Percentiles rank a stretch among this genome's conserved stretches.
Evolutionary conservation across 2,329 filamentous ascomycete species (phyloP).

Genomic region (Aureobasidium sp.): DNA sequence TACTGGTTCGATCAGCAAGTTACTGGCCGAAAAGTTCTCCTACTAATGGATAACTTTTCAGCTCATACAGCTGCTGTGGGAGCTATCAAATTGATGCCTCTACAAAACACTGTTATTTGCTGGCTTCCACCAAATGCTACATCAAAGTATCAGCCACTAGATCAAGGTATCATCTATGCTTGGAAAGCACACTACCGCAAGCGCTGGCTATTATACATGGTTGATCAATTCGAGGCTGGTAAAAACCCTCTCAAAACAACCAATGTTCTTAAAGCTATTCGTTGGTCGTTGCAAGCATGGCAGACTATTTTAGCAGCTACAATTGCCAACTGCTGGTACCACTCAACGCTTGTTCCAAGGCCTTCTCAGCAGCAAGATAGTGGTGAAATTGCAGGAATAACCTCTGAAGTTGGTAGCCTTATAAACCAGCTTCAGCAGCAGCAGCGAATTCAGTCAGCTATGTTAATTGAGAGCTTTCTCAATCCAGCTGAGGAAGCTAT

Average conservation of each 20-base stretch:
- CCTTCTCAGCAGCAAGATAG: neutral
- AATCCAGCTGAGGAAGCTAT: conserved; percentile 14
- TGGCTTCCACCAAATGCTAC: conserved; percentile 8
- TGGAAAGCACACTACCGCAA: conserved; percentile 16
- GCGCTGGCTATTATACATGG: conserved; percentile 2
- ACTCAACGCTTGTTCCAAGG: conserved; percentile 1
- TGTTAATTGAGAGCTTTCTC: conserved; percentile 7
- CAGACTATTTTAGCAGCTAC: neutral
- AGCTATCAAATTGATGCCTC: neutral
- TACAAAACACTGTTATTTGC: conserved; percentile 10
- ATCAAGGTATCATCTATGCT: conserved; percentile 15
- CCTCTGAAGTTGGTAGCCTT: neutral
- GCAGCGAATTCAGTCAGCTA: neutral
- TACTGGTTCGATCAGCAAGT: conserved; percentile 10
- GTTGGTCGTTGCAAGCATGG: conserved; percentile 16
- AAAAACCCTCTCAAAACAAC: conserved; percentile 6
- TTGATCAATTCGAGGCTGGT: neutral
- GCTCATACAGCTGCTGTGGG: conserved; percentile 14
- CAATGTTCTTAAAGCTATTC: conserved; percentile 13
- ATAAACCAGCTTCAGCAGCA: conserved; percentile 5
- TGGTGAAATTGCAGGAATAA: neutral
- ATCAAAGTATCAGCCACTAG: neutral
- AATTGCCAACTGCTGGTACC: conserved; percentile 13
- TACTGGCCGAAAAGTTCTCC: conserved; percentile 3
- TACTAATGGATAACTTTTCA: conserved; percentile 17